Conservation (phyloP, 345 rosid genomes). For the Turnera subulata region DNA sequence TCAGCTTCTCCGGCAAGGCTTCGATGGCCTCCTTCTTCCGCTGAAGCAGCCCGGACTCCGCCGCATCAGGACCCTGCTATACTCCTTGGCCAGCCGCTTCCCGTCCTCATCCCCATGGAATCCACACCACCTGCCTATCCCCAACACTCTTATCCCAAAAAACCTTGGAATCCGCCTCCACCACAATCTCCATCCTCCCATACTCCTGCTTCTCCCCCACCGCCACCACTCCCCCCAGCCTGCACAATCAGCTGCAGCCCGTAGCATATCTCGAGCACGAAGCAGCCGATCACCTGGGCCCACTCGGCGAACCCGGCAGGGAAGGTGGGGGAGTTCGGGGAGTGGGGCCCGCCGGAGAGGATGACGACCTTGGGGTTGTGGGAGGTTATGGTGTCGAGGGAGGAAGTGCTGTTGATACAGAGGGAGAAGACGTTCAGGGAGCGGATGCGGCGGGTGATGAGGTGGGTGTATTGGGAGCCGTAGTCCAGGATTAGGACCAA, state of each 20-base stretch:
- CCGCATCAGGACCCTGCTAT: conserved; percentile 82
- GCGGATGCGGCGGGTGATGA: conserved; percentile 90
- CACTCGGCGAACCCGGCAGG: conserved; percentile 72
- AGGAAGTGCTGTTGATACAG: conserved; percentile 78
- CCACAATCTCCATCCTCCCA: conserved; percentile 92
- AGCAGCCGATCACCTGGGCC: conserved; percentile 52
- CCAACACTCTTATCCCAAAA: conserved; percentile 61
- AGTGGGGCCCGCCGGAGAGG: conserved; percentile 94
- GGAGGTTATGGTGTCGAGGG: conserved; percentile 51
- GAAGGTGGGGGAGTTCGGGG: conserved; percentile 60
- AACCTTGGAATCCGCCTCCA: conserved; percentile 43
- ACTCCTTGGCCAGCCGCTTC: conserved; percentile 77
- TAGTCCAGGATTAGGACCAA: conserved; percentile 82
- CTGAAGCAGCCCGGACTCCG: conserved; percentile 44
- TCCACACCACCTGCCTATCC: conserved; percentile 83
- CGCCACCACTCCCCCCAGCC: conserved; percentile 68
- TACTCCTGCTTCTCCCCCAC: conserved; percentile 84
- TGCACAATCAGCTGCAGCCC: conserved; percentile 86
- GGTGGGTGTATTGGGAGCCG: conserved; percentile 93
- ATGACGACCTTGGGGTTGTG: conserved; percentile 69
- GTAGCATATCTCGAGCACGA: conserved; percentile 77
- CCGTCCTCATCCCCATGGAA: conserved; percentile 93
- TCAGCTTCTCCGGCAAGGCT: conserved; percentile 69
- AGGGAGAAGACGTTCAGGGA: conserved; percentile 78
- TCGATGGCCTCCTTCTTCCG: conserved; percentile 70